These are phyloP conservation scores for Aspergillus sclerotiicarbonarius DNA, from an alignment of 495 filamentous ascomycete species.

Conservation along the genomic window DNA sequence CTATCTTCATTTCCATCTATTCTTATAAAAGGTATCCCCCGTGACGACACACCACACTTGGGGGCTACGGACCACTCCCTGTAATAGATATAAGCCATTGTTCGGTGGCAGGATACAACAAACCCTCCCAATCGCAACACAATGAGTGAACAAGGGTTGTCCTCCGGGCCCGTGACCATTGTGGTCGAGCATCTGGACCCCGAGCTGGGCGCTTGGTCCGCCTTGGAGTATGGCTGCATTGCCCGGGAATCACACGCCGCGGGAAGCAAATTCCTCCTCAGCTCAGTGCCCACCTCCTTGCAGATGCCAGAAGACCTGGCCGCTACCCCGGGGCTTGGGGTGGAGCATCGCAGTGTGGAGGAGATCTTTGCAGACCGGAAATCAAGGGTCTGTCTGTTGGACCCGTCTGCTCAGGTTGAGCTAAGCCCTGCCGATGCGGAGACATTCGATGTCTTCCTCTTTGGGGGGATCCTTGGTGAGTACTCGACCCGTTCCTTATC, in stretches of 20 bases:
- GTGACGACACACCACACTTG: no score
- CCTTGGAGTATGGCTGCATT: slow-evolving; percentile 84
- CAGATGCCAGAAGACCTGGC: slow-evolving; percentile 63
- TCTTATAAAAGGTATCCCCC: background rate
- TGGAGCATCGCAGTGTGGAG: slow-evolving; percentile 74
- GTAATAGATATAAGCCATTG: slow-evolving; percentile 1
- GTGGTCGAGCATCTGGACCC: slow-evolving; percentile 92
- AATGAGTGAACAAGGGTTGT: slow-evolving; percentile 26
- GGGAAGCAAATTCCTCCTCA: slow-evolving; percentile 73
- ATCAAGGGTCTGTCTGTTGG: slow-evolving; percentile 78
- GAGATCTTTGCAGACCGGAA: slow-evolving; percentile 65
- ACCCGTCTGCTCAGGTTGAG: slow-evolving; percentile 78
- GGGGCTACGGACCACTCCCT: no score
- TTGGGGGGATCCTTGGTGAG: slow-evolving; percentile 90
- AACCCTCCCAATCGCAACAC: slow-evolving; percentile 4
- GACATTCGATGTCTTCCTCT: slow-evolving; percentile 85
- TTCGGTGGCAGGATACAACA: background rate
- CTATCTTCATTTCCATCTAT: no score
- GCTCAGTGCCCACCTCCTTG: slow-evolving; percentile 71
- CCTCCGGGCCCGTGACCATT: slow-evolving; percentile 57
- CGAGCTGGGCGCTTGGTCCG: slow-evolving; percentile 92
- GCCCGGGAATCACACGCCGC: slow-evolving; percentile 70
- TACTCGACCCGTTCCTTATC: no score
- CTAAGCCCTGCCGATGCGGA: slow-evolving; percentile 79
- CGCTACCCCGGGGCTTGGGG: slow-evolving; percentile 55